phyloP scores from a whole-genome alignment of 352 stramenopile species.

The Phytophthora constricta region DNA sequence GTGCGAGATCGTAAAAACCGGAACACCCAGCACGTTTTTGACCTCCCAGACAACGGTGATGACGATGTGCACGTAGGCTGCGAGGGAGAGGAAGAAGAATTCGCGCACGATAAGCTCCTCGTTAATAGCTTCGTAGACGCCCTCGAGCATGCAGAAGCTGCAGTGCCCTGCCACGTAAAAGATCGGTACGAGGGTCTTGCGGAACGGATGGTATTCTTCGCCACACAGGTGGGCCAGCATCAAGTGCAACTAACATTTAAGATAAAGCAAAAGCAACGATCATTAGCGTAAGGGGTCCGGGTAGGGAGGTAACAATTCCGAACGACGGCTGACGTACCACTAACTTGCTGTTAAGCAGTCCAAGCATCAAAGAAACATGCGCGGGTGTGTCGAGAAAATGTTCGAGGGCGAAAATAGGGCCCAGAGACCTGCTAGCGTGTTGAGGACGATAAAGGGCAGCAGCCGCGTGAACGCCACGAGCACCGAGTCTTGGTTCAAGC shows the following conservation, averaged over 20 bases:
- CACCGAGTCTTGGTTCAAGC: constrained; percentile 72
- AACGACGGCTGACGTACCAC: constrained; percentile 71
- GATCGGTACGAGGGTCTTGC: constrained; percentile 90
- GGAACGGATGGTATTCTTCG: constrained; percentile 90
- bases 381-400: constrained; percentile 78
- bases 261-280: constrained; percentile 1
- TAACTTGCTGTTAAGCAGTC: constrained; percentile 89
- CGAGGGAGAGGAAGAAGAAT: constrained; percentile 90
- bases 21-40: constrained; percentile 83
- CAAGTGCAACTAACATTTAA: constrained; percentile 67
- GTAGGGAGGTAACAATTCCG: background rate
- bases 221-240: constrained; percentile 89
- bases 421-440: constrained; percentile 74
- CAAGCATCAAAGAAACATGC: constrained; percentile 89
- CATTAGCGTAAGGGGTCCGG: background rate
- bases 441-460: constrained; percentile 76
- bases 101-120: constrained; percentile 85
- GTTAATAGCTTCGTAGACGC: constrained; percentile 85
- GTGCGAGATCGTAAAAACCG: constrained; percentile 79
- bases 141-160: constrained; percentile 83
- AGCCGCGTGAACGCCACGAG: constrained; percentile 83
- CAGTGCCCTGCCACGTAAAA: constrained; percentile 89
- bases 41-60: constrained; percentile 89
- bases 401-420: constrained; percentile 72
- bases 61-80: constrained; percentile 87